Evolutionary conservation across 352 stramenopile genomes (phyloP), one percentile per base, ranked within the genome.

Genomic region (Globisporangium sylvaticum): DNA sequence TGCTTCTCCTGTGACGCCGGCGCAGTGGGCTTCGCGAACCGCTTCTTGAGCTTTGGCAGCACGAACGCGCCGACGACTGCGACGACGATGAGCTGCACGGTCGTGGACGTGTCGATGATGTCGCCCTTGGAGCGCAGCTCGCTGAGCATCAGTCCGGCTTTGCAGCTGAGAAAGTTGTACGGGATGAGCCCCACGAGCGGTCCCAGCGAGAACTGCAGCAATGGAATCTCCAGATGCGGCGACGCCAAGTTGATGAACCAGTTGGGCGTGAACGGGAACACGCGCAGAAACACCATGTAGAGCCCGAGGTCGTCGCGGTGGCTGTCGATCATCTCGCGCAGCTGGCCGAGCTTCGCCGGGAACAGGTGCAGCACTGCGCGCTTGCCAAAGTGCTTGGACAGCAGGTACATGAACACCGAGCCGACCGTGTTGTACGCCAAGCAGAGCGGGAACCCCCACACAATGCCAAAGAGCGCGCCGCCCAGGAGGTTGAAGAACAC

Each of bases 191-290:
- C 85, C 24, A 94, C 65, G 10, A 87, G 75, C 24, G 84, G 82
- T 3, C 83, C 84, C 31, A 90, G 60, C 25, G 78, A 64, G 70
- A 94, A 94, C 63, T 84, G 77, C 14, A 67, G 22, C 39, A 94
- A 34, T 29, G 85, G 81, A 63, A 94, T 92, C 25, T 78, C 71
- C 55, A 94, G 64, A 50, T 94, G 85, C 39, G 85, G 83, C 39
- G 85, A 89, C 65, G 85, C 84, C 73, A 94, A 72, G 78, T 94
- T 94, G 76, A 94, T 90, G 60, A 94, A 94, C 85, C 85, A 94
- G 67, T 94, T 94, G 68, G 85, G 85, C 20, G 85, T 90, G 70
- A 94, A 92, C 31, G 85, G 85, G 66, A 94, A 94, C 4, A 94
- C 82, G 32, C 86, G 81, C 59, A 94, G 61, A 68, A 92, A 94